These are phyloP conservation scores for Dictyostelium firmibasis DNA, from an alignment of 78 protist species.

Conservation along the genomic window DNA sequence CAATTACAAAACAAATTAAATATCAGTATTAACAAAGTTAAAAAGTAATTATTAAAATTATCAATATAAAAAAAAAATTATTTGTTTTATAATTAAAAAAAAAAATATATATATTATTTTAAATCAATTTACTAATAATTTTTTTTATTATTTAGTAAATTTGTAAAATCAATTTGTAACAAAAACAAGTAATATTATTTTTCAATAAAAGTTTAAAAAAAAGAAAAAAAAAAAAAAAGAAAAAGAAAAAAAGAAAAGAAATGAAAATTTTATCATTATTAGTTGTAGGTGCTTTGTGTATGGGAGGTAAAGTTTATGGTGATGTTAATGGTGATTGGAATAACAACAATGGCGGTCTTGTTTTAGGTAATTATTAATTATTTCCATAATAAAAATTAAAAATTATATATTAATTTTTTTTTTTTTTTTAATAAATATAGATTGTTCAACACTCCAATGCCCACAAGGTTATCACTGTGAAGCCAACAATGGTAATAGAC, in stretches of 20 bases:
- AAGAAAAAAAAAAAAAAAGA: no score
- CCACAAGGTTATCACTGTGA: constrained; percentile 7
- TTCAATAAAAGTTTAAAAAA: no score
- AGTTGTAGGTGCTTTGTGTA: background rate
- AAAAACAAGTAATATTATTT: background rate
- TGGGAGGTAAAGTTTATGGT: background rate
- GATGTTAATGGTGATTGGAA: background rate
- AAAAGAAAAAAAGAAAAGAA: background rate
- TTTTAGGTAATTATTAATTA: background rate
- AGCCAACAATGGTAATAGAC: background rate
- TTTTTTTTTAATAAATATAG: background rate
- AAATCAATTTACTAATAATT: background rate
- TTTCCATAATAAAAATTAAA: no score
- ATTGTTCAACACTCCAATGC: background rate
- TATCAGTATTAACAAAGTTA: background rate
- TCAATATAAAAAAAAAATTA: background rate
- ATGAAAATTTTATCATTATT: background rate
- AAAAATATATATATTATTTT: no score
- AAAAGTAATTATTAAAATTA: background rate
- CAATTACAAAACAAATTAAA: background rate
- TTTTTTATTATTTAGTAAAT: background rate
- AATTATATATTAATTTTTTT: background rate
- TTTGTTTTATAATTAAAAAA: no score
- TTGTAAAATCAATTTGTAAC: background rate
- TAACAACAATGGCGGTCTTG: background rate